Evolutionary conservation across 345 rosid species (phyloP).

Genomic region (Viola odorata): DNA sequence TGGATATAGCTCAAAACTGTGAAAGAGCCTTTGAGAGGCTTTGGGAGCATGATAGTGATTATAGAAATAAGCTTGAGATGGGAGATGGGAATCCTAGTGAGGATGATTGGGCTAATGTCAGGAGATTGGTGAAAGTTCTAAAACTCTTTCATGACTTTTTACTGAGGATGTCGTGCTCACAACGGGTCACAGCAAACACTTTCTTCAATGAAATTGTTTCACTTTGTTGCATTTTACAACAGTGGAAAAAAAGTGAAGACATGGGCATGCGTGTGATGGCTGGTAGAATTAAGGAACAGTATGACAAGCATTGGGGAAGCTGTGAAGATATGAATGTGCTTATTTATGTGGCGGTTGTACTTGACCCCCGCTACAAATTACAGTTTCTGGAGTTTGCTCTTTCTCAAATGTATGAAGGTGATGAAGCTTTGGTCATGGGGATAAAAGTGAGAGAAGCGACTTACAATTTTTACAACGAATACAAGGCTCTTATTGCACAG

Average conservation of each 20-base stretch:
- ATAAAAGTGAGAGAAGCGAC: neutral
- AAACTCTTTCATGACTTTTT: neutral
- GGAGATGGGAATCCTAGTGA: neutral
- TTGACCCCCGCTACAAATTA: slow-evolving; percentile 7
- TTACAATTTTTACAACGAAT: too few species aligned
- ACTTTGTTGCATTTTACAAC: neutral
- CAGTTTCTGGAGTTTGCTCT: slow-evolving; percentile 2
- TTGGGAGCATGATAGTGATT: neutral
- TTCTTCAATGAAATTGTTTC: neutral
- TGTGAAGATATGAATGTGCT: neutral
- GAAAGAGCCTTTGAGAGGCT: neutral
- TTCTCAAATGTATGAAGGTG: neutral
- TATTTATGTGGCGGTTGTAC: neutral
- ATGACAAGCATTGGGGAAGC: slow-evolving; percentile 7
- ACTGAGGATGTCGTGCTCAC: neutral
- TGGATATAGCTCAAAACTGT: neutral
- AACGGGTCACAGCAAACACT: slow-evolving; percentile 1
- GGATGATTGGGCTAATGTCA: neutral
- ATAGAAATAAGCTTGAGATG: neutral
- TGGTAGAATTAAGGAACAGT: slow-evolving; percentile 3
- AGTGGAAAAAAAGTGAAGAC: neutral
- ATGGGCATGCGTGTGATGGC: neutral
- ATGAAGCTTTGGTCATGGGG: neutral
- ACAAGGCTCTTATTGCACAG: too few species aligned
- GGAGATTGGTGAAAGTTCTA: neutral